Evolutionary conservation across 306 rosid species (phyloP), one percentile per base, ranked within the genome.

Genomic region (Trifolium fragiferum): DNA sequence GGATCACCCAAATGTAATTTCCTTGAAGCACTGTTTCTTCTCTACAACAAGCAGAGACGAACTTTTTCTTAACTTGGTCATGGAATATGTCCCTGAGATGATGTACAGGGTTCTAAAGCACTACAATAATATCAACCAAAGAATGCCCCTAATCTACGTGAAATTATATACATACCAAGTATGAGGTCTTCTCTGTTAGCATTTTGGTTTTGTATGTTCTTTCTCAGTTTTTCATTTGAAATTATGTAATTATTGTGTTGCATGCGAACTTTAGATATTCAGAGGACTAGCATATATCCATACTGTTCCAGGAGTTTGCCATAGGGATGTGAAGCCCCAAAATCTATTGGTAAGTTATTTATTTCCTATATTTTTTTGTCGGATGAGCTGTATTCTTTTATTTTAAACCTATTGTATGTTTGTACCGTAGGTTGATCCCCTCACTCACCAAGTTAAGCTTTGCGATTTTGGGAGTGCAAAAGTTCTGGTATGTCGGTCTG

Each of bases 381-480:
- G 8, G 7, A 16, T 69, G 40, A 63, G 19, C 8, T 64, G 38
- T 61, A 44, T 21, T 62, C 25, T 25, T 72, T 66, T 41, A 47
- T 40, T 76, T 62, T 53, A 11, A 71, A 78, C 27, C n/a, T 73
- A 41, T 68, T 32, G 33, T 30, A 0, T 62, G 27, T 71, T 46
- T 84, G 58, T 70, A 66, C 25, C 67, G 57, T 82, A 93, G 97
- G 93, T 91, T 74, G 94, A 94, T 86, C 97, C 93, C 71, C 89
- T 89, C 66, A 90, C 97, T 66, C 98, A 94, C 81, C 93, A 91
- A 81, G 96, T 94, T 57, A 94, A 91, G 86, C 96, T 94, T 69
- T 91, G 97, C 41, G 98, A 94, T 76, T 91, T 91, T 43, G 98
- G 98, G 79, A 91, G 98, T 79, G 98, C 98, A 46, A 94, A 94